Evolutionary conservation across 78 protist species (phyloP).

Genomic region (slime mould (Dictyostelium discoideum)): DNA sequence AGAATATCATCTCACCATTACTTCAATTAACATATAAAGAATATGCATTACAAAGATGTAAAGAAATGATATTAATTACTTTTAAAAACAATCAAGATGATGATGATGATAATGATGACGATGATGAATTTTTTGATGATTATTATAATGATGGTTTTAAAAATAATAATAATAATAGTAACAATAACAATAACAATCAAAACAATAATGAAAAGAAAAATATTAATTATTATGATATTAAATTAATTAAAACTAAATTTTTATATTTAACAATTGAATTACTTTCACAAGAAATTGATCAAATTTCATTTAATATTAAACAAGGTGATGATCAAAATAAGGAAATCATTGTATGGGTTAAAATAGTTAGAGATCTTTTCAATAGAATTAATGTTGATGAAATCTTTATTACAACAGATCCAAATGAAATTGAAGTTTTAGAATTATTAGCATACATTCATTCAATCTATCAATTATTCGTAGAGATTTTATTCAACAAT

Average conservation of each 20-base stretch:
- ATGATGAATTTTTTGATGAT: neutral
- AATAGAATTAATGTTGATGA: neutral
- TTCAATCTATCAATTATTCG: neutral
- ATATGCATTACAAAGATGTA: neutral
- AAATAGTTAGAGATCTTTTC: conserved; percentile 3
- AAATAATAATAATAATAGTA: neutral
- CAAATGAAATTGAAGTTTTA: neutral
- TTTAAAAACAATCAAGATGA: neutral
- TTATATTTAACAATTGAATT: neutral
- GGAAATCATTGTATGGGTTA: neutral
- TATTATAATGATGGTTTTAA: neutral
- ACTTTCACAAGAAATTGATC: neutral
- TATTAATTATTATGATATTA: neutral
- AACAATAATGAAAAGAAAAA: neutral
- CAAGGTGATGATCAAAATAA: neutral
- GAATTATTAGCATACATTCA: neutral
- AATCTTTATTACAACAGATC: neutral
- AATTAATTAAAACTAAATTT: neutral
- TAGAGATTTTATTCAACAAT: neutral
- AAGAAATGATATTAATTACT: no score
- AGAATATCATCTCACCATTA: neutral
- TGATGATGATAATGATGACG: neutral
- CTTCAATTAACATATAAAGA: conserved; percentile 7
- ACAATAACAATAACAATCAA: neutral
- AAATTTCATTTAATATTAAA: neutral